These are phyloP conservation scores for Lactarius sanguifluus DNA, from an alignment of 768 basidiomycete genomes.

Conservation along the genomic window DNA sequence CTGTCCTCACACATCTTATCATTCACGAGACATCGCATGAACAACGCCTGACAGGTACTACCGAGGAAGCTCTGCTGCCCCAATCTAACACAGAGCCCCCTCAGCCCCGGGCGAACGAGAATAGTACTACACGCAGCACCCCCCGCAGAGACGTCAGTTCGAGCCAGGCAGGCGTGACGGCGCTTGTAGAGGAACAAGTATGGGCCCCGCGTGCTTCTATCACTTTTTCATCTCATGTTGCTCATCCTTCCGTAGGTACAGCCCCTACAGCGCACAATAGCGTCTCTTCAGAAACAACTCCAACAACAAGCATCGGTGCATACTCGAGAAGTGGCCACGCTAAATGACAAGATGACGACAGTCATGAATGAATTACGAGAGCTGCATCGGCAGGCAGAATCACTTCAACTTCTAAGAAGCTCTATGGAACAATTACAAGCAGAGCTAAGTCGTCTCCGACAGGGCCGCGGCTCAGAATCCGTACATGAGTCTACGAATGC, in stretches of 20 bases:
- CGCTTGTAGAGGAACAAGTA: conserved; percentile 25
- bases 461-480: conserved; percentile 13
- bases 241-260: conserved; percentile 20
- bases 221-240: not conserved
- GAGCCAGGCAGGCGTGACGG: conserved; percentile 12
- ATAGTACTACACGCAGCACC: conserved; percentile 3
- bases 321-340: conserved; percentile 18
- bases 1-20: conserved; percentile 7
- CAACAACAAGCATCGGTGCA: conserved; percentile 26
- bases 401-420: conserved; percentile 24
- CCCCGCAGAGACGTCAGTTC: conserved; percentile 2
- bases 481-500: conserved; percentile 22
- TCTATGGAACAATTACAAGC: conserved; percentile 26
- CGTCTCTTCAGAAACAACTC: conserved; percentile 26
- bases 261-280: conserved; percentile 23
- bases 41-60: conserved; percentile 13
- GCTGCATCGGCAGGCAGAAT: conserved; percentile 24
- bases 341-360: conserved; percentile 24
- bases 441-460: conserved; percentile 24
- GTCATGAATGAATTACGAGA: conserved; percentile 24
- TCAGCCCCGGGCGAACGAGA: conserved; percentile 11
- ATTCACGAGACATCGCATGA: conserved; percentile 7
- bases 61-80: conserved; percentile 12
- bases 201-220: not conserved
- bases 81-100: conserved; percentile 8